A percentile compares a stretch with the other conserved stretches of the same genome.
phyloP scores from a whole-genome alignment of 805 yeast genomes.

The Yarrowia sp. region DNA sequence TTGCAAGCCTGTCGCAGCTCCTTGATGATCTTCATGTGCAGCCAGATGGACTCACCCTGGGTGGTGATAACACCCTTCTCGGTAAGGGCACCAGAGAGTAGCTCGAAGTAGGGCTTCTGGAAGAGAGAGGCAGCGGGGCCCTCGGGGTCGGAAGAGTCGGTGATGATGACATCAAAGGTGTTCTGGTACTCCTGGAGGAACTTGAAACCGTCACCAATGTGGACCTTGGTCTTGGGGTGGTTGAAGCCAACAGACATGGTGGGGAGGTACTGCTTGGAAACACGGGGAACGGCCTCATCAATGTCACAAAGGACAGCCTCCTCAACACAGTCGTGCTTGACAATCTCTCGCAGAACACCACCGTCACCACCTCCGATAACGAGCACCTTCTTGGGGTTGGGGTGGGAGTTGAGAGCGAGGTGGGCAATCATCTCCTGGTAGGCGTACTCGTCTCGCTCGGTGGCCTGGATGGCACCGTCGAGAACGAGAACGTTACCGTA shows the following conservation, averaged over 20 bases:
- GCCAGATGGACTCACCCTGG: slow-evolving; percentile 94
- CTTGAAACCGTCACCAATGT: slow-evolving; percentile 97
- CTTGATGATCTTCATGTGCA: slow-evolving; percentile 79
- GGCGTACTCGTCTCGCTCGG: slow-evolving; percentile 96
- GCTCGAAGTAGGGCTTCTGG: slow-evolving; percentile 86
- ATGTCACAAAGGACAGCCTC: slow-evolving; percentile 91
- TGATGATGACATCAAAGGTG: slow-evolving; percentile 90
- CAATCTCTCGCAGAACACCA: slow-evolving; percentile 92
- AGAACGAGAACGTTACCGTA: slow-evolving; percentile 94
- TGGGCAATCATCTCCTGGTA: slow-evolving; percentile 96
- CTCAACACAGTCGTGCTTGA: slow-evolving; percentile 82
- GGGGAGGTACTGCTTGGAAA: slow-evolving; percentile 83
- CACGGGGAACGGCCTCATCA: slow-evolving; percentile 87
- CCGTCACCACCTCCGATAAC: slow-evolving; percentile 99
- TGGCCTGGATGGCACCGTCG: slow-evolving; percentile 92
- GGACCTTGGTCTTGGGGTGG: slow-evolving; percentile 86
- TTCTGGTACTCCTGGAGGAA: slow-evolving; percentile 79
- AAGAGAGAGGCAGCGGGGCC: slow-evolving; percentile 95
- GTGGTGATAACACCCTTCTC: slow-evolving; percentile 88
- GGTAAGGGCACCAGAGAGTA: slow-evolving; percentile 81
- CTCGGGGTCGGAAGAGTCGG: slow-evolving; percentile 97
- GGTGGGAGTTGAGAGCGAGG: slow-evolving; percentile 87
- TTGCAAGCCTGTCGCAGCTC: slow-evolving; percentile 78
- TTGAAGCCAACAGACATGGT: slow-evolving; percentile 77
- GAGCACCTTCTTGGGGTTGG: slow-evolving; percentile 87